Evolutionary conservation across 805 yeast genomes (phyloP).

Genomic region (Candida boidinii): DNA sequence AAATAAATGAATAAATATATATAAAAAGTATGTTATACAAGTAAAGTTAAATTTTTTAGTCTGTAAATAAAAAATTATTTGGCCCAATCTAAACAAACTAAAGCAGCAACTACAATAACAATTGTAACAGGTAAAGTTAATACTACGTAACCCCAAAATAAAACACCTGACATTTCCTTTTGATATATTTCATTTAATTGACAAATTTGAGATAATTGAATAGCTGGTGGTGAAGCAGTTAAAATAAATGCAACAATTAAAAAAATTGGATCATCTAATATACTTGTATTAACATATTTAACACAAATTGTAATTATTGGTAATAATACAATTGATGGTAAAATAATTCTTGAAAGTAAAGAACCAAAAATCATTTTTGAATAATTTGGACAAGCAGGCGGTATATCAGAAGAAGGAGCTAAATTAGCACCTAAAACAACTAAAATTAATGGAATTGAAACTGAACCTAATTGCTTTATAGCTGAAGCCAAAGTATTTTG

Average conservation of each 20-base stretch:
- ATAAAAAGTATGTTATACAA: background rate
- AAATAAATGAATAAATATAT: background rate
- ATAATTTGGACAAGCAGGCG: slow-evolving; percentile 57
- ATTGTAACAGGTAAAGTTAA: slow-evolving; percentile 72
- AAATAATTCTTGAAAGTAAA: slow-evolving; percentile 66
- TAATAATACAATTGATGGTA: slow-evolving; percentile 59
- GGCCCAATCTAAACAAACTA: slow-evolving; percentile 40
- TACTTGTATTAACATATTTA: slow-evolving; percentile 55
- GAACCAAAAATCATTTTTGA: slow-evolving; percentile 60
- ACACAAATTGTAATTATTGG: slow-evolving; percentile 62
- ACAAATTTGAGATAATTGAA: slow-evolving; percentile 73
- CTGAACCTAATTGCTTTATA: slow-evolving; percentile 58
- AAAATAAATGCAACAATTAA: slow-evolving; percentile 67
- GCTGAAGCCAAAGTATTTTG: slow-evolving; percentile 60
- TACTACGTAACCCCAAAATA: slow-evolving; percentile 77
- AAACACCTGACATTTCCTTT: slow-evolving; percentile 74
- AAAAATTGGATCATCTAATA: slow-evolving; percentile 75
- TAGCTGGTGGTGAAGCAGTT: slow-evolving; percentile 78
- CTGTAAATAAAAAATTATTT: too few species aligned
- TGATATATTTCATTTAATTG: slow-evolving; percentile 70
- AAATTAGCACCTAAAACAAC: slow-evolving; percentile 75
- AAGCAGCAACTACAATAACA: slow-evolving; percentile 57
- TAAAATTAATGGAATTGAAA: slow-evolving; percentile 69
- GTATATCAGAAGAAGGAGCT: slow-evolving; percentile 58
- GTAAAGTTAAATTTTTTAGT: too few species aligned